phyloP scores from a whole-genome alignment of 371 early-diverging fungal genomes.

The Mortierella polycephala region DNA sequence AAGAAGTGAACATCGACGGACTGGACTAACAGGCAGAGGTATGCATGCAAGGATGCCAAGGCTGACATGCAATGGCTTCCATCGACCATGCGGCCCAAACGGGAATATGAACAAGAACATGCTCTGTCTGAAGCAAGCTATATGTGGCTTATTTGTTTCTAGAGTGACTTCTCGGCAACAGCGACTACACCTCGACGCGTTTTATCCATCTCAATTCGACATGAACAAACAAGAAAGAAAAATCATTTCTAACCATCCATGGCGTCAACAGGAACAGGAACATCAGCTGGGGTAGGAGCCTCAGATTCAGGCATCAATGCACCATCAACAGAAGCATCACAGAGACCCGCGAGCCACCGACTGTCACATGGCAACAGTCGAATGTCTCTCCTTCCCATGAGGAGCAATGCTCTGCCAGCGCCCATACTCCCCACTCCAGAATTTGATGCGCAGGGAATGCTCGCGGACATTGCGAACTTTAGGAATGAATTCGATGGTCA shows the following conservation, averaged over 20 bases:
- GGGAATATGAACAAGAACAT: no score
- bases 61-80: no score
- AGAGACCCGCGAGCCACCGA: conserved; percentile 14
- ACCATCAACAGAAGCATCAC: background rate
- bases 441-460: conserved; percentile 36
- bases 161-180: no score
- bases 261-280: background rate
- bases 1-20: no score
- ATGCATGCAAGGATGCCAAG: no score
- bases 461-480: conserved; percentile 26
- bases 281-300: background rate
- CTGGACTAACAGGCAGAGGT: no score
- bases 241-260: background rate
- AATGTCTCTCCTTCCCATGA: conserved; percentile 24
- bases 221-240: background rate
- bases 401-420: conserved; percentile 5
- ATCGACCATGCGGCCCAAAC: no score
- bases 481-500: conserved; percentile 29
- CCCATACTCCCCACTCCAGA: conserved; percentile 24
- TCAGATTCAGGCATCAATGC: background rate
- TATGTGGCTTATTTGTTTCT: no score
- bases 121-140: no score
- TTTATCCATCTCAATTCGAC: no score
- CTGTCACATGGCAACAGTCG: conserved; percentile 28
- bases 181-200: no score